These are phyloP conservation scores for Fusarium floridanum DNA, from an alignment of 2,329 filamentous ascomycete genomes.

Conservation along the genomic window DNA sequence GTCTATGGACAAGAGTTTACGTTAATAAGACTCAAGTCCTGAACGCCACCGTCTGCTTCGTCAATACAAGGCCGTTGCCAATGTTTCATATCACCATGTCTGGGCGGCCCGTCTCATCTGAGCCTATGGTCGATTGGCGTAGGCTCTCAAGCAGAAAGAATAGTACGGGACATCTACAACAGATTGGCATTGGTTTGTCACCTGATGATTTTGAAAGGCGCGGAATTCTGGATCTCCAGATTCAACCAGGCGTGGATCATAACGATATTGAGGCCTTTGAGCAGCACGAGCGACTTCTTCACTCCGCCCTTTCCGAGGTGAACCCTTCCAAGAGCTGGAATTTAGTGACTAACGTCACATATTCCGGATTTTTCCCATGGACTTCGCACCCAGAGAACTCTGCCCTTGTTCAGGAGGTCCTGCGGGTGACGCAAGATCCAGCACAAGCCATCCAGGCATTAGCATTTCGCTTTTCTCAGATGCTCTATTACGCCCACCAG, in stretches of 20 bases:
- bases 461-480: slow-evolving; percentile 15
- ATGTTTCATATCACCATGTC: background rate
- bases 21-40: background rate
- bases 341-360: background rate
- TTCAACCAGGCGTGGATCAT: background rate
- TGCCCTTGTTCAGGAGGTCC: slow-evolving; percentile 13
- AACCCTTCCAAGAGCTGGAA: background rate
- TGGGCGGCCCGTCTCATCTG: background rate
- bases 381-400: slow-evolving; percentile 15
- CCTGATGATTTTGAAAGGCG: background rate
- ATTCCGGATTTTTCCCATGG: background rate
- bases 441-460: slow-evolving; percentile 11
- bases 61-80: background rate
- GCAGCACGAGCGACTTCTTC: background rate
- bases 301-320: background rate
- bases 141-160: background rate
- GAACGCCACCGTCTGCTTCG: background rate
- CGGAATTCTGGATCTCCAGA: background rate
- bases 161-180: background rate
- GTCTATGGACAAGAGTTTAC: background rate
- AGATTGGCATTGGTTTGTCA: background rate
- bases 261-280: background rate
- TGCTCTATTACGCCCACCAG: slow-evolving; percentile 20
- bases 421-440: slow-evolving; percentile 12
- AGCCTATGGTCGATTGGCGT: background rate